phyloP scores from a whole-genome alignment of 306 rosid genomes.

The Malus sieversii region DNA sequence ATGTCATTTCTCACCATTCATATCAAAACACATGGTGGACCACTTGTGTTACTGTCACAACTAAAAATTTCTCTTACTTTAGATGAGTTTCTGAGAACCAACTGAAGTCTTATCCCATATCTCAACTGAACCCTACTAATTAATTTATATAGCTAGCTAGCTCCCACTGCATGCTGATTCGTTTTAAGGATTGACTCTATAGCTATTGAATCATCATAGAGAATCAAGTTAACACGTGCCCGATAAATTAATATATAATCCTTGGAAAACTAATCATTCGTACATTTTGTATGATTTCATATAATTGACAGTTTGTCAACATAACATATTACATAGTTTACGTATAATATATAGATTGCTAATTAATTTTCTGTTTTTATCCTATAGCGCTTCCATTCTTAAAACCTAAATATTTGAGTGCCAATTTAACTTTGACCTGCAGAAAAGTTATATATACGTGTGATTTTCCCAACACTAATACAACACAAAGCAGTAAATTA shows the following conservation, averaged over 20 bases:
- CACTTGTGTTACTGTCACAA: too few relatives aligned
- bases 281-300: neutral
- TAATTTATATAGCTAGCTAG: neutral
- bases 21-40: too few relatives aligned
- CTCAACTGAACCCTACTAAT: neutral
- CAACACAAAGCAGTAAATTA: neutral
- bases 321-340: too few relatives aligned
- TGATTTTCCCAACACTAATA: neutral
- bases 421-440: neutral
- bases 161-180: neutral
- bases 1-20: too few relatives aligned
- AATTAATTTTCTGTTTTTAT: too few relatives aligned
- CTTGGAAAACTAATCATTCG: neutral
- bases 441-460: neutral
- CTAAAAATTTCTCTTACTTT: too few relatives aligned
- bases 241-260: neutral
- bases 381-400: neutral
- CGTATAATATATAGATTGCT: neutral
- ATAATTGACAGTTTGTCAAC: neutral
- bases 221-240: neutral
- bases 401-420: neutral
- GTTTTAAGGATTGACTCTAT: neutral
- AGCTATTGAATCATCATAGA: neutral
- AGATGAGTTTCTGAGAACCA: constrained; percentile 11
- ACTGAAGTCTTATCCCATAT: neutral